Percentiles rank a stretch among this genome's conserved stretches.
phyloP scores from a whole-genome alignment of 2,329 filamentous ascomycete genomes.

The Aspergillus niger region DNA sequence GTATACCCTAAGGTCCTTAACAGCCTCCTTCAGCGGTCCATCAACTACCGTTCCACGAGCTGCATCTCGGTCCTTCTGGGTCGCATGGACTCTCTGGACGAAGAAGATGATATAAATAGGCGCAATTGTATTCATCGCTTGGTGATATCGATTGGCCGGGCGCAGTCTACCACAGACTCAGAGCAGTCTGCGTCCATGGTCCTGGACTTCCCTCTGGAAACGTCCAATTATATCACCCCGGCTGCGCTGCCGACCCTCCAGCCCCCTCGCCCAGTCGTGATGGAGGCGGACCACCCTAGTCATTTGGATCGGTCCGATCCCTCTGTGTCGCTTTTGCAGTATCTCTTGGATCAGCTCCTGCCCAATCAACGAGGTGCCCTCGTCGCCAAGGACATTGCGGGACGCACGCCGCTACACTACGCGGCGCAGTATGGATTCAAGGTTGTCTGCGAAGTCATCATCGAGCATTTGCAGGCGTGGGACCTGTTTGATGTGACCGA shows the following conservation, averaged over 20 bases:
- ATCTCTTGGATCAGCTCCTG: constrained; percentile 68
- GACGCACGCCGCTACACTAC: constrained; percentile 85
- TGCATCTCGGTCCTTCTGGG: constrained; percentile 73
- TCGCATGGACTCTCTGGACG: constrained; percentile 71
- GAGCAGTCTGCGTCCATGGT: constrained; percentile 57
- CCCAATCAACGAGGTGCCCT: constrained; percentile 69
- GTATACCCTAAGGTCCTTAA: constrained; percentile 64
- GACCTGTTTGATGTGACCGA: constrained; percentile 78
- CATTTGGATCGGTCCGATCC: constrained; percentile 71
- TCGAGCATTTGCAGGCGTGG: constrained; percentile 88
- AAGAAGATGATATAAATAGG: constrained; percentile 88
- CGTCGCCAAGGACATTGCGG: constrained; percentile 71
- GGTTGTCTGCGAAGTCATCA: constrained; percentile 82
- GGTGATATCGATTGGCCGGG: constrained; percentile 86
- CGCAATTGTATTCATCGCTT: constrained; percentile 92
- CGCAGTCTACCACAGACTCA: constrained; percentile 58
- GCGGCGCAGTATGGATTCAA: constrained; percentile 94
- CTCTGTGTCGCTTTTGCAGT: constrained; percentile 67
- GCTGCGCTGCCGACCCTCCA: constrained; percentile 67
- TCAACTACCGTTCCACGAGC: constrained; percentile 70
- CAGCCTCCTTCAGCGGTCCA: constrained; percentile 52
- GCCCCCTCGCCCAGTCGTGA: constrained; percentile 63
- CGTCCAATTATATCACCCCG: constrained; percentile 75
- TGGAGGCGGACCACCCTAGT: constrained; percentile 64
- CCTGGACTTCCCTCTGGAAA: constrained; percentile 55